These are phyloP conservation scores for Priceomyces medius DNA, from an alignment of 805 yeast genomes.

Conservation along the genomic window DNA sequence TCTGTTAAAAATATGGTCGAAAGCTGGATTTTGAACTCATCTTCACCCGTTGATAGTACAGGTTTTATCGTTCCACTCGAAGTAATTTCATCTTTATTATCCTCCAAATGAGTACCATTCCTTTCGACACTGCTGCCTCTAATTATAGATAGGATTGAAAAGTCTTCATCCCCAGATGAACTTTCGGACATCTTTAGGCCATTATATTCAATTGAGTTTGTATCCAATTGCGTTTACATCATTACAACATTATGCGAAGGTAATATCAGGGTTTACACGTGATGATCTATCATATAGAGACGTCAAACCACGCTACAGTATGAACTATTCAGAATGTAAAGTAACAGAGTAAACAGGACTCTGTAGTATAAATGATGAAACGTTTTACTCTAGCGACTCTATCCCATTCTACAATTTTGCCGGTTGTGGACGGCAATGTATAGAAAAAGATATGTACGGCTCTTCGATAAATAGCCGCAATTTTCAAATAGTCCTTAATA, in stretches of 20 bases:
- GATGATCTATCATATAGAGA: no score
- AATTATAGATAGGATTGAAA: slow-evolving; percentile 7
- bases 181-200: slow-evolving; percentile 7
- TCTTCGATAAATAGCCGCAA: not conserved
- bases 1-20: slow-evolving; percentile 30
- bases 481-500: not conserved
- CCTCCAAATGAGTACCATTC: not conserved
- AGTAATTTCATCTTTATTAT: not conserved
- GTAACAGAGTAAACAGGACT: no score
- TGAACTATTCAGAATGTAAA: no score
- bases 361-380: no score
- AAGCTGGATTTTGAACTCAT: slow-evolving; percentile 20
- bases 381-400: no score
- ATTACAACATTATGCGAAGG: no score
- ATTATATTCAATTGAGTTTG: not conserved
- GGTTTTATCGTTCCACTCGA: not conserved
- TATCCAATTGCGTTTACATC: not conserved
- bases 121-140: not conserved
- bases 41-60: slow-evolving; percentile 3
- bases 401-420: not conserved
- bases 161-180: slow-evolving; percentile 6
- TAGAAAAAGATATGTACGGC: not conserved
- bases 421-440: not conserved
- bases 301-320: no score
- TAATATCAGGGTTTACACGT: no score